Evolutionary conservation across 106 monocot genomes (phyloP).

Genomic region (Vanilla planifolia): DNA sequence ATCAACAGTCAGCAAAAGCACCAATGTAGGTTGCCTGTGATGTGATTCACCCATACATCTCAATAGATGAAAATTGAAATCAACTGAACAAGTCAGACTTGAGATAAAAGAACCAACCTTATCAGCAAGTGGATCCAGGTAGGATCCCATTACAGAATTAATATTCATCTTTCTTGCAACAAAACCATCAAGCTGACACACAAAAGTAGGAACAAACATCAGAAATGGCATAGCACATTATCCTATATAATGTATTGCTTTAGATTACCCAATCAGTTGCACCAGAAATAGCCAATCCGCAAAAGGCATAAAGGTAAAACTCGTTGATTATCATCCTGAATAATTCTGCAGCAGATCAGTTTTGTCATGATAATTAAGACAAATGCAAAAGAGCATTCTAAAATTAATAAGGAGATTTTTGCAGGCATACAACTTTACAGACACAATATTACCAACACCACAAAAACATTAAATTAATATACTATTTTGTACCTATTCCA

Average conservation of each 20-base stretch:
- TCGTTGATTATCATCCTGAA: slow-evolving; percentile 94
- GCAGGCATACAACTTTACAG: no score
- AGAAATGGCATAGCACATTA: background rate
- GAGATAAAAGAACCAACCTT: slow-evolving; percentile 43
- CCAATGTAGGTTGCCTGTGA: background rate
- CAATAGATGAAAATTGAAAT: background rate
- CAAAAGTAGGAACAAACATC: background rate
- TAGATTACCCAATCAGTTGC: slow-evolving; percentile 83
- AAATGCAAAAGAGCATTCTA: no score
- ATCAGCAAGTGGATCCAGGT: slow-evolving; percentile 98
- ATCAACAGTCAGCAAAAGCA: background rate
- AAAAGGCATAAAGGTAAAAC: slow-evolving; percentile 74
- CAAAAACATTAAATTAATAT: no score
- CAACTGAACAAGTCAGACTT: background rate
- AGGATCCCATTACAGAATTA: slow-evolving; percentile 90
- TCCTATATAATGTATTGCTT: background rate
- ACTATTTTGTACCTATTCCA: no score
- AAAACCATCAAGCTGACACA: slow-evolving; percentile 73
- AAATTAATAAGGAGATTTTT: no score
- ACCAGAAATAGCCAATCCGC: slow-evolving; percentile 66
- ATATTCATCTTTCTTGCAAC: slow-evolving; percentile 92
- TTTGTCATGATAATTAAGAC: no score
- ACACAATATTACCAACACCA: no score
- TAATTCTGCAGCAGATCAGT: background rate
- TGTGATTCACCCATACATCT: background rate